Base-by-base conservation (phyloP, 257 asterid genomes). In the Solanum rostratum region DNA sequence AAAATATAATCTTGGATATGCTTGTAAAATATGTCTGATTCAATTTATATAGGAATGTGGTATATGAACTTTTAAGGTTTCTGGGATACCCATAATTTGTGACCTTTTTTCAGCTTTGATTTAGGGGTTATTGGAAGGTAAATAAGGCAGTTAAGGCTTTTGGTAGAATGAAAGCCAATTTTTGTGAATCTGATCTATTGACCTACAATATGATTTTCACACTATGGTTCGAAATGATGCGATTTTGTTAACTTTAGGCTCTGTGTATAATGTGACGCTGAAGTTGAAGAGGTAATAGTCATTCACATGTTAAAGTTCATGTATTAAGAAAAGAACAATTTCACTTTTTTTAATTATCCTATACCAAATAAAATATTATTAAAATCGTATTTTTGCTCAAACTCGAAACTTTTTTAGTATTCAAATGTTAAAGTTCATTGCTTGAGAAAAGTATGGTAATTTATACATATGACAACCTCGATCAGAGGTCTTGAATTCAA, bases 51-150 rank as follows among this genome's bases (percentile, higher is more conserved):
- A 92, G 98, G 98, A 85, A 86, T 30, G 91, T 90, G 65, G 92
- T 96, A 46, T 92, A 90, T 54, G 97, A 93, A 71, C 81, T 85
- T 85, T 90, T 0, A 50, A 90, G 84, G 81, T 84, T 73, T 59
- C 85, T 22, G 73, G 87, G 73, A 24, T 84, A 43, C 85, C 87
- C 4, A 65, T 92, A 10, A 68, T 60, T 16, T 89, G 95, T 20
- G 89, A 89, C 76, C 91, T 92, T 4, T 96, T 94, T 86, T 87
- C 83, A 2, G 96, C 88, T 14, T 87, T 96, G 92, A 92, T 93
- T n/a, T 62, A 85, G 85, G 82, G 97, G 92, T 24, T 96, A 95
- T 76, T 90, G 97, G 94, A 91, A 91, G 88, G 83, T 90, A 83
- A 73, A 59, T 11, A 89, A 84, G 53, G 93, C 92, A 30, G 91